Evolutionary conservation across 805 yeast genomes (phyloP).

Genomic region (Lipomyces starkeyi): DNA sequence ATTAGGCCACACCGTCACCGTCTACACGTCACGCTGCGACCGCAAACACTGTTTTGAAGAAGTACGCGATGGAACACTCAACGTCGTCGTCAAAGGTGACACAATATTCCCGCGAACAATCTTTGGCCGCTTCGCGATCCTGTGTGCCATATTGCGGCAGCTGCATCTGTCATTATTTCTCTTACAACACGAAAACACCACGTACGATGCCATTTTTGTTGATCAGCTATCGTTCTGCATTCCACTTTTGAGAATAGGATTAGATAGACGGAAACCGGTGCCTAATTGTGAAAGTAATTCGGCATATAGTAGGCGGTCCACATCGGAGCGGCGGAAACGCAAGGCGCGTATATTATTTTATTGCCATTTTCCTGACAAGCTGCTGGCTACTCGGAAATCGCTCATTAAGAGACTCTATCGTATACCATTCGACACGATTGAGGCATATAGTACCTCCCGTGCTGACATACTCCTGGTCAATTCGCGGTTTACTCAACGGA

Average conservation of each 20-base stretch:
- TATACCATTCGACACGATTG: constrained; percentile 80
- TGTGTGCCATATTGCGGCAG: constrained; percentile 86
- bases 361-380: constrained; percentile 95
- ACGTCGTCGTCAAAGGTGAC: constrained; percentile 81
- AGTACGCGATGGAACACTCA: constrained; percentile 58
- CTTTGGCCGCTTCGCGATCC: constrained; percentile 68
- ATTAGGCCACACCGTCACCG: constrained; percentile 63
- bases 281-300: background rate
- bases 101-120: constrained; percentile 72
- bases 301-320: background rate
- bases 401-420: constrained; percentile 69
- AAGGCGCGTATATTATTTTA: constrained; percentile 72
- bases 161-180: constrained; percentile 60
- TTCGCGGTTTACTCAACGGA: constrained; percentile 76
- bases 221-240: constrained; percentile 88
- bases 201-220: constrained; percentile 75
- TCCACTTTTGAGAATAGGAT: constrained; percentile 61
- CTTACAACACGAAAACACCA: constrained; percentile 52
- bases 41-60: constrained; percentile 89
- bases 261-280: constrained; percentile 8
- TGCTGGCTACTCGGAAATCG: constrained; percentile 63
- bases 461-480: constrained; percentile 88
- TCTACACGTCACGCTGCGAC: constrained; percentile 93
- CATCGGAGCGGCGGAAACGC: background rate
- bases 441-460: constrained; percentile 75